Percentiles rank a stretch among this genome's conserved stretches.
Evolutionary conservation across 805 yeast species (phyloP).

Genomic region (Pichia exigua): DNA sequence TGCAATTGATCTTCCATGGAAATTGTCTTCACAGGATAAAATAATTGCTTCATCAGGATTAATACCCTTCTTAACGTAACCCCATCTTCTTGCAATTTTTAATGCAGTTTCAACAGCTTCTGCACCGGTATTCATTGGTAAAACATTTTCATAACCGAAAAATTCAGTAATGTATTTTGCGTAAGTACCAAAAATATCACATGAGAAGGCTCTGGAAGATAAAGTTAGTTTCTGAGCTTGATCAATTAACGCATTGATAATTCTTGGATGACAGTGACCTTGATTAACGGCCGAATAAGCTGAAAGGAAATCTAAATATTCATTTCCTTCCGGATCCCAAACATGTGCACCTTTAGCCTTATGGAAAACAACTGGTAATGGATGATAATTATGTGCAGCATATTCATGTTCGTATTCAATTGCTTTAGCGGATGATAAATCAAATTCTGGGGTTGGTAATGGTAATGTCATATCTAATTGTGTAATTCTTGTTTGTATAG

Average conservation of each 20-base stretch:
- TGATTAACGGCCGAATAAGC: constrained; percentile 98
- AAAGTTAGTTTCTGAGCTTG: constrained; percentile 82
- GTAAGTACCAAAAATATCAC: constrained; percentile 65
- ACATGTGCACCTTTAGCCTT: constrained; percentile 86
- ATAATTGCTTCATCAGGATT: constrained; percentile 79
- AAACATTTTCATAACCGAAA: constrained; percentile 84
- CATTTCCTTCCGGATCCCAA: constrained; percentile 97
- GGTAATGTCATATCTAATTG: background rate
- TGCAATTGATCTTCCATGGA: constrained; percentile 95
- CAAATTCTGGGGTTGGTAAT: constrained; percentile 29
- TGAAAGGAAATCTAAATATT: constrained; percentile 84
- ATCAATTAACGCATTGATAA: constrained; percentile 72
- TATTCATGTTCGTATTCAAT: constrained; percentile 62
- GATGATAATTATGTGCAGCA: constrained; percentile 96
- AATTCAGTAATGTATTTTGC: constrained; percentile 85
- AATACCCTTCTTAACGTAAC: constrained; percentile 80
- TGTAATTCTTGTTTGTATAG: too few species aligned
- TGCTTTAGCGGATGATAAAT: constrained; percentile 58
- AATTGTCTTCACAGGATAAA: constrained; percentile 79
- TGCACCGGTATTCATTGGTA: constrained; percentile 99
- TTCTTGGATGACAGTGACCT: constrained; percentile 96
- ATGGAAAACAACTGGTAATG: constrained; percentile 88
- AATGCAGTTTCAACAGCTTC: constrained; percentile 96
- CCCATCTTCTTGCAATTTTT: constrained; percentile 96
- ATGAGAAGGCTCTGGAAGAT: constrained; percentile 88